Evolutionary conservation across 2,329 filamentous ascomycete genomes (phyloP).

Genomic region (Raffaelea deltoideospora): DNA sequence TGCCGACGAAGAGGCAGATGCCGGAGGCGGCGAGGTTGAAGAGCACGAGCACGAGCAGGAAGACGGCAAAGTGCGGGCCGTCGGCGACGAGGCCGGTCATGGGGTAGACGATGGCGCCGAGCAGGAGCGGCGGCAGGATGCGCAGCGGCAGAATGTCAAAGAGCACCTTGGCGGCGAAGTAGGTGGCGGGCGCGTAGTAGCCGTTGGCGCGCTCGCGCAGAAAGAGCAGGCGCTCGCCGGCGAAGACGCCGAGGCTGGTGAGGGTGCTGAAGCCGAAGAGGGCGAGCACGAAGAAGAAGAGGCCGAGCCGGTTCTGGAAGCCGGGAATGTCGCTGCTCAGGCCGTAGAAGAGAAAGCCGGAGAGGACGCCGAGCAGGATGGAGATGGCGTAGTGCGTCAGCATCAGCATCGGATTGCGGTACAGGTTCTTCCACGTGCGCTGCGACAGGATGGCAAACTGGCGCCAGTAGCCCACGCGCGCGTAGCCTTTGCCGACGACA

Average conservation of each 20-base stretch:
- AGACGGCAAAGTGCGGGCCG: slow-evolving; percentile 72
- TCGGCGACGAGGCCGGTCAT: slow-evolving; percentile 90
- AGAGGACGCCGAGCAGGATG: slow-evolving; percentile 83
- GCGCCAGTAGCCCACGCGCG: slow-evolving; percentile 59
- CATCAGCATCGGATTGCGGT: slow-evolving; percentile 96
- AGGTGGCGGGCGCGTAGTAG: slow-evolving; percentile 87
- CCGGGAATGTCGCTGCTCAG: slow-evolving; percentile 91
- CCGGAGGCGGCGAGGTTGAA: slow-evolving; percentile 92
- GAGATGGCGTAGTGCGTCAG: slow-evolving; percentile 96
- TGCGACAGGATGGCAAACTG: slow-evolving; percentile 85
- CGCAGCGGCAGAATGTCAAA: slow-evolving; percentile 94
- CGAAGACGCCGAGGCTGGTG: slow-evolving; percentile 87
- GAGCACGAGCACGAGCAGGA: slow-evolving; percentile 79
- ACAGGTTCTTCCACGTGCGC: slow-evolving; percentile 92
- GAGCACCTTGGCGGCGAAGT: slow-evolving; percentile 92
- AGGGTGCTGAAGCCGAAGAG: slow-evolving; percentile 95
- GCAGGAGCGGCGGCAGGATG: slow-evolving; percentile 84
- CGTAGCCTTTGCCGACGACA: slow-evolving; percentile 63
- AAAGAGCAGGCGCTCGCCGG: slow-evolving; percentile 78
- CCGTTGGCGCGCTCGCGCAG: slow-evolving; percentile 89
- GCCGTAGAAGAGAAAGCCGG: slow-evolving; percentile 91
- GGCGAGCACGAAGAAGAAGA: slow-evolving; percentile 95
- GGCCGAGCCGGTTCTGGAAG: slow-evolving; percentile 90
- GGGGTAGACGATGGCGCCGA: slow-evolving; percentile 91
- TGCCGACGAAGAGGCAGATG: slow-evolving; percentile 92